Base-by-base conservation (phyloP, 2,329 filamentous ascomycete genomes). In the Fusarium sp. region DNA sequence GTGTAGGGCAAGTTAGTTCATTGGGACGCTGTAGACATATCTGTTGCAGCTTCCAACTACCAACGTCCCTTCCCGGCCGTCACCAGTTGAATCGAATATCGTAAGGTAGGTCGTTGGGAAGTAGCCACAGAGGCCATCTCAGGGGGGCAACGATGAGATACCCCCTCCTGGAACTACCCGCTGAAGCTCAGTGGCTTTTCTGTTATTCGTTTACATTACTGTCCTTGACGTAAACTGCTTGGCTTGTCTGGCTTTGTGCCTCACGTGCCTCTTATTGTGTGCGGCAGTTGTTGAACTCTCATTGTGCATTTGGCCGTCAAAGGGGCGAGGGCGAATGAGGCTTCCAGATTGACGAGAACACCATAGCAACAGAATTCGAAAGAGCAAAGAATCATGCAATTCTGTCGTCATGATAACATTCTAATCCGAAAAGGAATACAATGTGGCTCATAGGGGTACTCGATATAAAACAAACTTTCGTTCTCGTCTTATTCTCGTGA, bases 261-360 rank as follows among this genome's bases (percentile, higher is more conserved):
- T 19, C 19, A 19, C 19, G 13, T 33, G 14, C 8, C 10, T 22
- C 34, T 38, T 28, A 24, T 31, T 28, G 10, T 24, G 33, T 26
- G 26, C 31, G 42, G 39, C 26, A 36, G 42, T 28, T 42, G 57
- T 31, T 45, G 39, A 67, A 57, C 66, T 69, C 50, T 69, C 34
- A 26, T 40, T 13, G 24, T 19, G 28, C 28, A 69, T 69, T 70
- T 54, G 57, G 22, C 66, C 66, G 62, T 39, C 38, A 69, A 66
- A 69, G 66, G 61, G 62, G 65, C 66, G 66, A 56, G 40, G 45
- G 17, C 63, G 59, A 67, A 67, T 67, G 33, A 58, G 51, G 17
- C 28, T 6, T 39, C 24, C 14, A 34, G 13, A 13, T 56, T 68
- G 46, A 22, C 46, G 28, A 54, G 24, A 26, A 24, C 15, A 42